Evolutionary conservation across 2,329 filamentous ascomycete genomes (phyloP).

Genomic region (Microsporum canis): DNA sequence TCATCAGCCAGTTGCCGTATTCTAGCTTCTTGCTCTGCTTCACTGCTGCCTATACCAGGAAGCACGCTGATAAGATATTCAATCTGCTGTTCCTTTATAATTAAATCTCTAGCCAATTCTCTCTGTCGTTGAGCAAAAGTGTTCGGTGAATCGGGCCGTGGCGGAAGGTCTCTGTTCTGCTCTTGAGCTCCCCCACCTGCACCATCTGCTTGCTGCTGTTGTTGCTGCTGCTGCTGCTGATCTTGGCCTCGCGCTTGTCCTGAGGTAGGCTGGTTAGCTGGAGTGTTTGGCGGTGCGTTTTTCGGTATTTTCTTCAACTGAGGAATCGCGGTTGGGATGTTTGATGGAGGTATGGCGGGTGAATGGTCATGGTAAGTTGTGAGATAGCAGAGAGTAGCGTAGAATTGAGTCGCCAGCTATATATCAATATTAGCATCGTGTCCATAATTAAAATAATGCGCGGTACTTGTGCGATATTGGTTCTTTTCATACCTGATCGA

Average conservation of each 20-base stretch:
- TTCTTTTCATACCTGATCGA: slow-evolving; percentile 32
- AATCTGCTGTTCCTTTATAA: slow-evolving; percentile 42
- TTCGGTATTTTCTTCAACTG: slow-evolving; percentile 33
- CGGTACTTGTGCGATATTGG: neutral
- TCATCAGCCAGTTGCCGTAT: slow-evolving; percentile 35
- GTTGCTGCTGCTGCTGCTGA: slow-evolving; percentile 13
- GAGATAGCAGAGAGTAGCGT: slow-evolving; percentile 40
- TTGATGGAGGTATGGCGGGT: slow-evolving; percentile 25
- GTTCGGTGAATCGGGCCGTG: slow-evolving; percentile 29
- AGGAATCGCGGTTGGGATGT: slow-evolving; percentile 25
- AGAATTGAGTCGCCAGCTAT: slow-evolving; percentile 41
- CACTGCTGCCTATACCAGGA: slow-evolving; percentile 36
- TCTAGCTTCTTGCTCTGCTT: slow-evolving; percentile 35
- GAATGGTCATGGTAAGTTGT: slow-evolving; percentile 37
- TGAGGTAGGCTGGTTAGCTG: slow-evolving; percentile 9
- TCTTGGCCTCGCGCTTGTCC: slow-evolving; percentile 14
- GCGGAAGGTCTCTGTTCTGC: neutral
- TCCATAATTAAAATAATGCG: neutral
- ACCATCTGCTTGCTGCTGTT: slow-evolving; percentile 7
- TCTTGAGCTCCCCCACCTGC: neutral
- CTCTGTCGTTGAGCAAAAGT: slow-evolving; percentile 35
- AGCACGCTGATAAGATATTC: slow-evolving; percentile 38
- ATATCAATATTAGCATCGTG: neutral
- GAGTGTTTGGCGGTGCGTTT: slow-evolving; percentile 23
- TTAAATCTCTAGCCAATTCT: slow-evolving; percentile 39